A percentile compares a stretch with the other conserved stretches of the same genome.
phyloP scores from a whole-genome alignment of 495 filamentous ascomycete species.

The Stereocaulon alpinum region DNA sequence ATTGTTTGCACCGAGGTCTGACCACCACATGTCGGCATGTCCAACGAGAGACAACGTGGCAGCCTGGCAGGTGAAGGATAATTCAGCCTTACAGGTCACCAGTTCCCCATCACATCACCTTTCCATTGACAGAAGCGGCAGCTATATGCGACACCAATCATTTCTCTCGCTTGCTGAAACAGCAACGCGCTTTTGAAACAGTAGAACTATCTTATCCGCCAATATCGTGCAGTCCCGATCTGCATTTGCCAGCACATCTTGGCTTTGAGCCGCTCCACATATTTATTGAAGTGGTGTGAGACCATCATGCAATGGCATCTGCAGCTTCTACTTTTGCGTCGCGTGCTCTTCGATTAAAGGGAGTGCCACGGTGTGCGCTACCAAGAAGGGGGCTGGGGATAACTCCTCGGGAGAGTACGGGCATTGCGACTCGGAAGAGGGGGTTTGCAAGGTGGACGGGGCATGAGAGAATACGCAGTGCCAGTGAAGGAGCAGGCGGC shows the following conservation, averaged over 20 bases:
- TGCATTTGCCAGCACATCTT: neutral
- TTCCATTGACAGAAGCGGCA: neutral
- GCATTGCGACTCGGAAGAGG: neutral
- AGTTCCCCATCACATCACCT: neutral
- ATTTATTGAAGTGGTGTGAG: neutral
- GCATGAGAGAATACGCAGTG: neutral
- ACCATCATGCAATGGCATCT: conserved; percentile 11
- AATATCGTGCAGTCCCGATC: neutral
- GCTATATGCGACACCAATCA: neutral
- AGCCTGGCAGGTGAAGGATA: neutral
- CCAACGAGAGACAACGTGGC: neutral
- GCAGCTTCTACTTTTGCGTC: conserved; percentile 2
- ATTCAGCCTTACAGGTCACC: neutral
- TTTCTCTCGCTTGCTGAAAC: neutral
- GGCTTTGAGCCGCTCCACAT: conserved; percentile 1
- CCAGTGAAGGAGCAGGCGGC: neutral
- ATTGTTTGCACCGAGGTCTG: neutral
- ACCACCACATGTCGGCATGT: neutral
- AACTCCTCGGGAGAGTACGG: neutral
- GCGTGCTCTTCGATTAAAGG: neutral
- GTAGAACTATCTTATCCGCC: conserved; percentile 1
- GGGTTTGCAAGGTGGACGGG: neutral
- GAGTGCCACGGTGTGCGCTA: neutral
- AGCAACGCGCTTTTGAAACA: neutral
- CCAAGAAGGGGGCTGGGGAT: neutral